phyloP scores from a whole-genome alignment of 352 stramenopile genomes.

The Phytophthora idaei region DNA sequence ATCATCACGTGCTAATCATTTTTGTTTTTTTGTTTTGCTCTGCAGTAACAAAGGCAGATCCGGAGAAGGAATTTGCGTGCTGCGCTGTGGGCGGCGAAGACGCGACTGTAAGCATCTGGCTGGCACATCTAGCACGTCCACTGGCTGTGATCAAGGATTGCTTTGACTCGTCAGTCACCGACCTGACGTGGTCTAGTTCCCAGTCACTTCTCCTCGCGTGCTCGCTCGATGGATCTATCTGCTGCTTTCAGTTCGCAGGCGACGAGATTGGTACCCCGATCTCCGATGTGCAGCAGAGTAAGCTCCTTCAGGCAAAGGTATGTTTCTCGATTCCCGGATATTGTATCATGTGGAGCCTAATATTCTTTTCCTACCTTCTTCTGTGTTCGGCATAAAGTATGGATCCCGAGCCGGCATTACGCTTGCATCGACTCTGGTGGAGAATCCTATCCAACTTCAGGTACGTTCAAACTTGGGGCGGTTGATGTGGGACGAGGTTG shows the following conservation, averaged over 20 bases:
- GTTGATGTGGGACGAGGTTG: conserved; percentile 12
- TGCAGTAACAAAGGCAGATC: conserved; percentile 52
- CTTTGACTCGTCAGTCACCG: conserved; percentile 85
- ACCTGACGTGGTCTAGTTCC: conserved; percentile 72
- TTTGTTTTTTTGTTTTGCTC: not conserved
- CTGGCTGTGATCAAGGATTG: conserved; percentile 84
- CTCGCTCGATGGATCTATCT: conserved; percentile 84
- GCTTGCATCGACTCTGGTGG: conserved; percentile 75
- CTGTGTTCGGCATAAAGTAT: conserved; percentile 54
- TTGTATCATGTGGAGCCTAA: conserved; percentile 1
- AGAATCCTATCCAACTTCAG: conserved; percentile 84
- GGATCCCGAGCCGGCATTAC: conserved; percentile 81
- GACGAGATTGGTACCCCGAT: conserved; percentile 76
- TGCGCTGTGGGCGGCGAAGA: conserved; percentile 85
- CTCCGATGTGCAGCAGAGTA: conserved; percentile 76
- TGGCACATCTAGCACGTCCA: conserved; percentile 77
- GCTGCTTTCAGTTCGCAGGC: conserved; percentile 76
- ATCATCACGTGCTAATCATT: conserved; percentile 5
- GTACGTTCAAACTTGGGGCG: conserved; percentile 25
- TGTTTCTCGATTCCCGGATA: not conserved
- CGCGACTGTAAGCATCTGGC: conserved; percentile 86
- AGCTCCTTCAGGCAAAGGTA: conserved; percentile 82
- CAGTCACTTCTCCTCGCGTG: conserved; percentile 70
- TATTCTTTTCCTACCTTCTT: not conserved
- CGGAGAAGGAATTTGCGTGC: conserved; percentile 86